Evolutionary conservation across 1,284 basidiomycete species (phyloP).

Genomic region (Sporisorium graminicola): DNA sequence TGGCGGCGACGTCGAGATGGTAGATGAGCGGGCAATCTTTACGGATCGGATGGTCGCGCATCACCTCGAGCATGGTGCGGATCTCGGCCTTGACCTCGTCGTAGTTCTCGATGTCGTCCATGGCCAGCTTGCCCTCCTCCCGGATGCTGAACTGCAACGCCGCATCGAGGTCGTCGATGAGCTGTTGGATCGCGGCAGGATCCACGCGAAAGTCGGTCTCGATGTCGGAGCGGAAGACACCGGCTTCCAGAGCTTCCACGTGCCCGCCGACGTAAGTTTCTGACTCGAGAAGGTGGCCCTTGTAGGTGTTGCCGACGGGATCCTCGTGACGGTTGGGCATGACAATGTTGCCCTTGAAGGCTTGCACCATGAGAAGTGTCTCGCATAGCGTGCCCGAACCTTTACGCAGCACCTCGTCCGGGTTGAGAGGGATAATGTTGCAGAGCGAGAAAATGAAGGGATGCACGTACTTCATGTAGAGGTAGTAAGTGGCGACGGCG

Average conservation of each 20-base stretch:
- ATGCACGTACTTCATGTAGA: constrained; percentile 99
- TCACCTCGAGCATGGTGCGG: constrained; percentile 81
- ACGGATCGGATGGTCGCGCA: constrained; percentile 91
- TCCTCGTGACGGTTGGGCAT: constrained; percentile 99
- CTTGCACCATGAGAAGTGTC: constrained; percentile 98
- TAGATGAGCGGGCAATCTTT: constrained; percentile 95
- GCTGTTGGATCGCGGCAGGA: constrained; percentile 87
- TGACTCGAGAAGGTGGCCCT: constrained; percentile 93
- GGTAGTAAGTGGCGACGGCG: constrained; percentile 98
- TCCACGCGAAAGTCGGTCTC: constrained; percentile 94
- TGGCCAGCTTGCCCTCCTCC: constrained; percentile 84
- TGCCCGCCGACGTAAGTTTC: constrained; percentile 99
- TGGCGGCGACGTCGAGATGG: constrained; percentile 98
- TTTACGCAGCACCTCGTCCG: constrained; percentile 96
- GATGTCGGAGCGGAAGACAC: constrained; percentile 97
- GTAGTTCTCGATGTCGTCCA: constrained; percentile 94
- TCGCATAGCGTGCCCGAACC: constrained; percentile 97
- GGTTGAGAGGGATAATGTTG: constrained; percentile 97
- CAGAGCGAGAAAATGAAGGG: constrained; percentile 99
- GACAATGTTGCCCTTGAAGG: constrained; percentile 89
- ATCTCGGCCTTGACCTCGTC: constrained; percentile 90
- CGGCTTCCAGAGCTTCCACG: constrained; percentile 97
- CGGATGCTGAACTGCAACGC: constrained; percentile 89
- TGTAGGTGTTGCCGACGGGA: constrained; percentile 89
- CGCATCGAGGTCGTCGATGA: constrained; percentile 93